Conservation (phyloP, 768 basidiomycete genomes). For the Suillus spraguei region DNA sequence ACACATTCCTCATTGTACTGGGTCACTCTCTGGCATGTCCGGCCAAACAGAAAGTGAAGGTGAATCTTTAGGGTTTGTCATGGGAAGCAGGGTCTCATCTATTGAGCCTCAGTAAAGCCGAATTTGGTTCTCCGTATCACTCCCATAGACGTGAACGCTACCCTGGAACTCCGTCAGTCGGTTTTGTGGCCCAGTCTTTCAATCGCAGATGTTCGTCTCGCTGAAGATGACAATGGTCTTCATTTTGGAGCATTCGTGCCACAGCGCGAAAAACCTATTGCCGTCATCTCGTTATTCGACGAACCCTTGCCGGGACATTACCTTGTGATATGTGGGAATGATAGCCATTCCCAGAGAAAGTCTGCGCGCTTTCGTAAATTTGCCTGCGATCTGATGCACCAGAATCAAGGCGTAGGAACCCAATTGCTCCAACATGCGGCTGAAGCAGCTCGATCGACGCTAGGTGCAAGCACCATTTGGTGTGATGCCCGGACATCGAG, state of each 20-base stretch:
- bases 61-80: not conserved
- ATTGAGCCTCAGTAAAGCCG: not conserved
- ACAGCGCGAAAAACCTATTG: constrained; percentile 39
- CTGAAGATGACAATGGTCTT: constrained; percentile 51
- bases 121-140: constrained; percentile 20
- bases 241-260: constrained; percentile 61
- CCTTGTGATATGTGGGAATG: constrained; percentile 1
- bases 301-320: constrained; percentile 37
- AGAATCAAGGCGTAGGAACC: constrained; percentile 56
- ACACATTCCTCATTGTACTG: not conserved
- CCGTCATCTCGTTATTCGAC: constrained; percentile 59
- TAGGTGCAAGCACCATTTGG: constrained; percentile 49
- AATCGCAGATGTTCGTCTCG: constrained; percentile 49
- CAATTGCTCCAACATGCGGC: constrained; percentile 45
- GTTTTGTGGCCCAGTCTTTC: constrained; percentile 60
- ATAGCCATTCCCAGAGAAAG: constrained; percentile 10
- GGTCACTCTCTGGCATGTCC: not conserved
- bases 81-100: not conserved
- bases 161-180: constrained; percentile 52
- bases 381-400: constrained; percentile 53
- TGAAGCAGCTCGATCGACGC: constrained; percentile 40
- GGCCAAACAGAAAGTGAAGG: constrained; percentile 2
- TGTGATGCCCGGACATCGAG: constrained; percentile 57
- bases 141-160: constrained; percentile 43
- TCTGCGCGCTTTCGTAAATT: constrained; percentile 61